Base-by-base conservation (phyloP, 1,139 yeast species). In the Nakaseomyces uthaithaninus region DNA sequence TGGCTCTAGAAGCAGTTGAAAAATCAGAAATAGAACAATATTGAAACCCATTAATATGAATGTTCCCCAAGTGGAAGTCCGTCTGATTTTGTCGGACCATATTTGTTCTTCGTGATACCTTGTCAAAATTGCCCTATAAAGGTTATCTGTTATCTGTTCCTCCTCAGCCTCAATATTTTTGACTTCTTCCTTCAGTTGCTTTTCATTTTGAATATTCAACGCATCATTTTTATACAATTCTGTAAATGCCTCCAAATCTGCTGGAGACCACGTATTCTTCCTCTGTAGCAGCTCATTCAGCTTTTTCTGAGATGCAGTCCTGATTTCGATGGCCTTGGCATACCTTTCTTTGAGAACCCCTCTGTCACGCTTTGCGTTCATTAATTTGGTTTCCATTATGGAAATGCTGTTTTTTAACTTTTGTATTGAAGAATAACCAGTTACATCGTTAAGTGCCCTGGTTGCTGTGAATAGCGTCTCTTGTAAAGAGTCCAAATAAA, bases 11-110 rank as follows among this genome's bases (percentile, higher is more conserved):
- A 87, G 70, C 50, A 91, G 68, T 45, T 94, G 95, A 11, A 94
- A 94, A 3, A 84, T 67, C 4, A 87, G 55, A 51, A 93, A 87
- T 31, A 93, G 62, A 14, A 83, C 45, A 16, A 91, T 72, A 63
- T 93, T 93, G 49, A 87, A 72, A 1, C 89, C 93, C 94, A 87
- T 87, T 38, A 93, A 70, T 1, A 80, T 67, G 74, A 94, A 79
- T 0, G 99, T 91, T 1, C 97, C 98, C 94, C 95, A 93, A 0
- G 98, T 89, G 8, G 95, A 85, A 2, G 94, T 87, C 46, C 93
- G 72, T 47, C 98, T 68, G 45, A 91, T 91, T 60, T 89, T 89
- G 62, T 93, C 98, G 3, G 95, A 85, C 98, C 98, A 93, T 3
- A 91, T 79, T 62, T 93, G 98, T 55, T 93, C 99, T 57, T 93